Conservation (phyloP, 176 grass and related monocot genomes). For the Phyllostachys edulis region DNA sequence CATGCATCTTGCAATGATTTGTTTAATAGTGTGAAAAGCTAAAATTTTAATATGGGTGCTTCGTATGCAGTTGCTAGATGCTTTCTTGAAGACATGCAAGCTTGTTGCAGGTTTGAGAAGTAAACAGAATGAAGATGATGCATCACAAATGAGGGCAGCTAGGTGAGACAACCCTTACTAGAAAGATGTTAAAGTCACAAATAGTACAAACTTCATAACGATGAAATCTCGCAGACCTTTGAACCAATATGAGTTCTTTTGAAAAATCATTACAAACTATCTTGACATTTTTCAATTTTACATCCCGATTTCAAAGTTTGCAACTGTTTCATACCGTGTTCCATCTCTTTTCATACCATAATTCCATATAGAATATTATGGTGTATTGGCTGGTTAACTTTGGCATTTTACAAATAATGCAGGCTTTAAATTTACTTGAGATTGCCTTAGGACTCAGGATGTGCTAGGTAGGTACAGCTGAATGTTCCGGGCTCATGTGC, state of each 20-base stretch:
- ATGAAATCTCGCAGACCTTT: neutral
- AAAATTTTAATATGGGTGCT: slow-evolving; percentile 6
- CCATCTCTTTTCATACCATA: too few species aligned
- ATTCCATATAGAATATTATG: too few species aligned
- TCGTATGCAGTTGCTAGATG: slow-evolving; percentile 64
- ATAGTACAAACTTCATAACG: neutral
- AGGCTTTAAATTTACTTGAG: slow-evolving; percentile 9
- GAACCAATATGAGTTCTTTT: neutral
- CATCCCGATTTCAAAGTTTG: neutral
- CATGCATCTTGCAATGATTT: neutral
- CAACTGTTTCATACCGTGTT: neutral
- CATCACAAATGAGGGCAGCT: slow-evolving; percentile 13
- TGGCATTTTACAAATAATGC: slow-evolving; percentile 8
- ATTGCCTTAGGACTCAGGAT: neutral
- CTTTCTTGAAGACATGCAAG: slow-evolving; percentile 86
- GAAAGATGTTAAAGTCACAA: neutral
- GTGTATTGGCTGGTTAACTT: neutral
- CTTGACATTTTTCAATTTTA: neutral
- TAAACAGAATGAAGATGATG: slow-evolving; percentile 35
- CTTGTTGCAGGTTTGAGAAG: slow-evolving; percentile 65
- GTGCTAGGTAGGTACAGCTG: slow-evolving; percentile 17
- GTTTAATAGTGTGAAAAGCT: neutral
- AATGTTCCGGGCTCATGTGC: neutral
- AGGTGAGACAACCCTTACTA: slow-evolving; percentile 27
- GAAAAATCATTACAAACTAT: neutral